Evolutionary conservation across 179 eudicot species (phyloP).

Genomic region (Spinacia oleracea): DNA sequence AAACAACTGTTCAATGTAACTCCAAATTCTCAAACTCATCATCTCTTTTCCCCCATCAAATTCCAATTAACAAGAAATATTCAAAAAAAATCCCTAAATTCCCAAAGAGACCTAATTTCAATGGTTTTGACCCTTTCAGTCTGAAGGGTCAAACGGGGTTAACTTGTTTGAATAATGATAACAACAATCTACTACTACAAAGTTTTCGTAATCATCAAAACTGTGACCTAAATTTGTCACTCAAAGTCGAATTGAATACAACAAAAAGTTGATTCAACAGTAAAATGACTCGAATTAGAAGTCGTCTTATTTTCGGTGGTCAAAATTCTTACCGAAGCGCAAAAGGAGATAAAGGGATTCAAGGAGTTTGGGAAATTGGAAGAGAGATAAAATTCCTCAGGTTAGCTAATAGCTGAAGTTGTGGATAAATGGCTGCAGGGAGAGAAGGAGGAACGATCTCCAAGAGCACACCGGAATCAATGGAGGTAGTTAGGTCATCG

Average conservation of each 20-base stretch:
- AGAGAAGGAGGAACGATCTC: background rate
- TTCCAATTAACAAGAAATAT: background rate
- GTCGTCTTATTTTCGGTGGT: background rate
- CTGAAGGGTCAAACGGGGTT: slow-evolving; percentile 28
- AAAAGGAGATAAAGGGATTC: background rate
- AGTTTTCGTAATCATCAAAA: slow-evolving; percentile 12
- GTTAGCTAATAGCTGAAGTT: background rate
- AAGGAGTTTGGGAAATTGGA: background rate
- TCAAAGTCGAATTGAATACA: background rate
- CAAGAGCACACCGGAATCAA: slow-evolving; percentile 21
- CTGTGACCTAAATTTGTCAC: slow-evolving; percentile 5
- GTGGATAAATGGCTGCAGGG: slow-evolving; percentile 5
- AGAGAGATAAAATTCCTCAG: background rate
- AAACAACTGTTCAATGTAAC: slow-evolving; percentile 20
- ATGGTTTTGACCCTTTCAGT: slow-evolving; percentile 29
- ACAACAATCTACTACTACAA: background rate
- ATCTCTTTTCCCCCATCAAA: background rate
- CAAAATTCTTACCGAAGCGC: slow-evolving; percentile 5
- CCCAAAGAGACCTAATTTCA: slow-evolving; percentile 12
- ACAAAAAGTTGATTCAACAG: slow-evolving; percentile 12
- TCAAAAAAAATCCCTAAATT: background rate
- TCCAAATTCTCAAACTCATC: background rate
- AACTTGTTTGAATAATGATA: background rate
- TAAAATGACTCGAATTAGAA: background rate
- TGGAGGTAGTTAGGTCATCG: slow-evolving; percentile 23